Percentiles rank a stretch among this genome's conserved stretches.
Conservation (phyloP, 2,329 filamentous ascomycete species). For the Fusarium armeniacum region DNA sequence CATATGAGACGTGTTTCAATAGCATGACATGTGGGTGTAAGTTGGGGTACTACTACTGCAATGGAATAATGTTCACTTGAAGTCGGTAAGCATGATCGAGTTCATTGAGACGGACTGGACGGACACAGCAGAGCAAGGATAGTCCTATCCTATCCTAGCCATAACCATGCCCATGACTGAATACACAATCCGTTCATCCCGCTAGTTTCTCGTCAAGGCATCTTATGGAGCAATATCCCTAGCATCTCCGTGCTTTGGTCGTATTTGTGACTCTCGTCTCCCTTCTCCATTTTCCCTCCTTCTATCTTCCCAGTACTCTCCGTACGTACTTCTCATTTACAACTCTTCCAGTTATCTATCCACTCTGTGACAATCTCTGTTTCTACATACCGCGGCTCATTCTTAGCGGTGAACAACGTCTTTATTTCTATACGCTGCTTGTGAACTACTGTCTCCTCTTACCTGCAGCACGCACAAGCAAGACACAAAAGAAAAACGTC, state of each 20-base stretch:
- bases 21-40: conserved; percentile 15
- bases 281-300: conserved; percentile 19
- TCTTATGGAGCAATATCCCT: conserved; percentile 21
- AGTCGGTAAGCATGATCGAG: conserved; percentile 12
- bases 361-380: conserved; percentile 25
- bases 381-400: conserved; percentile 6
- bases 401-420: conserved; percentile 19
- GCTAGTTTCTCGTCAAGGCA: conserved; percentile 28
- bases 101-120: background rate
- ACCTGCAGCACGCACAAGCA: conserved; percentile 20
- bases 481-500: conserved; percentile 21
- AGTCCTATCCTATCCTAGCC: conserved; percentile 4
- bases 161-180: conserved; percentile 16
- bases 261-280: conserved; percentile 30
- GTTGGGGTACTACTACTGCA: background rate
- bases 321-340: conserved; percentile 6
- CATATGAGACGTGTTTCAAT: conserved; percentile 19
- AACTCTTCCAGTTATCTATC: conserved; percentile 18
- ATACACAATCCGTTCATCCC: conserved; percentile 39
- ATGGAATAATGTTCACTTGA: background rate
- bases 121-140: conserved; percentile 27
- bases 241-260: conserved; percentile 34
- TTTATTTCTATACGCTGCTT: conserved; percentile 8
- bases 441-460: conserved; percentile 15
- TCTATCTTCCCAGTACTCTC: conserved; percentile 1